These are phyloP conservation scores for Pochonia chlamydosporia DNA, from an alignment of 2,329 filamentous ascomycete genomes.

Conservation along the genomic window DNA sequence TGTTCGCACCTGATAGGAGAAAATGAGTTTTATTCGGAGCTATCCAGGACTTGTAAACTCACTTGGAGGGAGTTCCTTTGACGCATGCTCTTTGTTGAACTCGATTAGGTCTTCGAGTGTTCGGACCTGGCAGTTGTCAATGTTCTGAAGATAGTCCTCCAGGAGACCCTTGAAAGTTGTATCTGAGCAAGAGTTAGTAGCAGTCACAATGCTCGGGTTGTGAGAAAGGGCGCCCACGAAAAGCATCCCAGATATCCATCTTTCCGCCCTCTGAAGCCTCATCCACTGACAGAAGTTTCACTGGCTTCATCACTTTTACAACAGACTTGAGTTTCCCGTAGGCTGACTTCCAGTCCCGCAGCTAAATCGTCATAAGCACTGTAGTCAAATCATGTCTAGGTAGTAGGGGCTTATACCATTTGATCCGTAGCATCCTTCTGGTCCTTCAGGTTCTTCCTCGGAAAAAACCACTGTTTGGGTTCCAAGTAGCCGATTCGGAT, in stretches of 20 bases:
- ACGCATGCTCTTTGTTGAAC: constrained; percentile 11
- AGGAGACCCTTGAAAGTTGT: constrained; percentile 6
- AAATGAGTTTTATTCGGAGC: neutral
- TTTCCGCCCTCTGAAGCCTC: constrained; percentile 3
- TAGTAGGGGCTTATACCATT: constrained; percentile 1
- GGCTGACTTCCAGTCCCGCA: constrained; percentile 4
- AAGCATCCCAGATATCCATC: constrained; percentile 2
- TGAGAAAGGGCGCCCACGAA: neutral
- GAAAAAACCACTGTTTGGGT: constrained; percentile 9
- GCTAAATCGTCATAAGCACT: constrained; percentile 1
- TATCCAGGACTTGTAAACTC: neutral
- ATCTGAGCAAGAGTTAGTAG: neutral
- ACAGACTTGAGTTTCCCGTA: constrained; percentile 5
- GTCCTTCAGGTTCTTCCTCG: constrained; percentile 1
- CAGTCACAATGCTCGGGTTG: neutral
- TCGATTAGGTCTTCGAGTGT: constrained; percentile 9
- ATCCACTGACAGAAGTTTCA: constrained; percentile 1
- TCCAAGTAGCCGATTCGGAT: constrained; percentile 10
- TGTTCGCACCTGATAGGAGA: neutral
- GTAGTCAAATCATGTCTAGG: neutral
- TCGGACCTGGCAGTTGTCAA: constrained; percentile 5
- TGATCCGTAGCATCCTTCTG: constrained; percentile 5
- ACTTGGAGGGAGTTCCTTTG: constrained; percentile 9
- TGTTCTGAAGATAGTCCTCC: constrained; percentile 5
- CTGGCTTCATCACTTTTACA: constrained; percentile 2